Evolutionary conservation across 129 eudicot genomes (phyloP), one percentile per base, ranked within the genome.

Genomic region (Arctium minus): DNA sequence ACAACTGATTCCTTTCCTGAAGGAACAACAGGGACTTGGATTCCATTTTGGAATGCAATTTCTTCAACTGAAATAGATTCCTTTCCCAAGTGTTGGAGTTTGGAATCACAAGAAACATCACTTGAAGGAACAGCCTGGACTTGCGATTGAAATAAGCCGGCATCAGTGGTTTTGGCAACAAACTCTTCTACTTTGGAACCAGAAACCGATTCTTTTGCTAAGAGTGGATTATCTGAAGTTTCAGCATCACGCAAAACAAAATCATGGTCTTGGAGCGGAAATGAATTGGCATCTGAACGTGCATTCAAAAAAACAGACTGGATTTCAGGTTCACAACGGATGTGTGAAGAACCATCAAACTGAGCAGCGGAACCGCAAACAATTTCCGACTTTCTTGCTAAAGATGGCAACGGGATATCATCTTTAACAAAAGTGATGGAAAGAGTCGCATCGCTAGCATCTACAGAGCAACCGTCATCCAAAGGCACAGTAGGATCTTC

Each of bases 401-500:
- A 36, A 56, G 68, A 46, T 10, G 88, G 73, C 46, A 80, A 65
- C 38, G 10, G 85, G 29, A 18, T 70, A 74, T 79, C 71, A 76
- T 67, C 83, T 76, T 78, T 78, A 80, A 46, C 78, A 77, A 77
- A 80, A 74, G 82, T 48, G 76, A 70, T 38, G 35, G 80, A 35
- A 60, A 18, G n/a, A 62, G 82, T 80, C 81, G 33, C 87, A 31
- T 82, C 75, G 10, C 32, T 70, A 69, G 79, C 62, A 78, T 69
- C 80, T 22, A 30, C 81, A 22, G 27, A 22, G 27, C 27, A 22
- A 22, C 27, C 27, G 27, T 22, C 27, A 80, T 81, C 73, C 69
- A 83, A 74, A 75, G 83, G 79, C 12, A 27, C 79, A 70, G 83
- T 31, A 44, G 78, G 72, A 70, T 60, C 74, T 39, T 88, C 77